Conservation (phyloP, 1,284 basidiomycete genomes). For the Xerocomus cyaneibrunnescens region DNA sequence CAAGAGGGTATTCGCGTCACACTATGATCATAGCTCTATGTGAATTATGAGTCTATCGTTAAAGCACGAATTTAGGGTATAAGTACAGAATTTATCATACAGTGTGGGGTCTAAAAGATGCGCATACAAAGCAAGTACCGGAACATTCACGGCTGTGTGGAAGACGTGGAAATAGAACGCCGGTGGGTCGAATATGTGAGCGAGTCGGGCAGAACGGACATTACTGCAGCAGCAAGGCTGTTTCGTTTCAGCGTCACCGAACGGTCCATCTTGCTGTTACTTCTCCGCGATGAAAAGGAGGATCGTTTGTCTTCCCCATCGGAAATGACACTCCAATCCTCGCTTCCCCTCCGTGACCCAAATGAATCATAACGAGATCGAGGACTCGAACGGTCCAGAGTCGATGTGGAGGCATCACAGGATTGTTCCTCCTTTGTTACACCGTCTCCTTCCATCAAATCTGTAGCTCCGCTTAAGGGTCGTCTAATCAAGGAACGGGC, state of each 20-base stretch:
- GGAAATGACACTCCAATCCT: conserved; percentile 82
- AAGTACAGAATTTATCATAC: conserved; percentile 5
- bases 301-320: conserved; percentile 62
- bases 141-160: conserved; percentile 17
- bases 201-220: conserved; percentile 58
- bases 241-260: conserved; percentile 49
- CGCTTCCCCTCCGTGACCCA: conserved; percentile 58
- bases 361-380: conserved; percentile 57
- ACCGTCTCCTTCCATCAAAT: conserved; percentile 42
- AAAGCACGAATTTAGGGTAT: conserved; percentile 13
- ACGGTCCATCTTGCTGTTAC: conserved; percentile 34
- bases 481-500: conserved; percentile 79
- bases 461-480: conserved; percentile 34
- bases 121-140: neutral
- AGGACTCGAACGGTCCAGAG: conserved; percentile 36
- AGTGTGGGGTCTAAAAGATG: neutral
- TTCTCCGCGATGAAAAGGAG: conserved; percentile 48
- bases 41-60: conserved; percentile 19
- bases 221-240: conserved; percentile 59
- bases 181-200: conserved; percentile 45
- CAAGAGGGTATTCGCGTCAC: conserved; percentile 76
- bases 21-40: conserved; percentile 52
- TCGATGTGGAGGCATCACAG: conserved; percentile 31
- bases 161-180: conserved; percentile 36
- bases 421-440: conserved; percentile 43